Base-by-base conservation (phyloP, 208 protist species). In the Porcisia hertigi region DNA sequence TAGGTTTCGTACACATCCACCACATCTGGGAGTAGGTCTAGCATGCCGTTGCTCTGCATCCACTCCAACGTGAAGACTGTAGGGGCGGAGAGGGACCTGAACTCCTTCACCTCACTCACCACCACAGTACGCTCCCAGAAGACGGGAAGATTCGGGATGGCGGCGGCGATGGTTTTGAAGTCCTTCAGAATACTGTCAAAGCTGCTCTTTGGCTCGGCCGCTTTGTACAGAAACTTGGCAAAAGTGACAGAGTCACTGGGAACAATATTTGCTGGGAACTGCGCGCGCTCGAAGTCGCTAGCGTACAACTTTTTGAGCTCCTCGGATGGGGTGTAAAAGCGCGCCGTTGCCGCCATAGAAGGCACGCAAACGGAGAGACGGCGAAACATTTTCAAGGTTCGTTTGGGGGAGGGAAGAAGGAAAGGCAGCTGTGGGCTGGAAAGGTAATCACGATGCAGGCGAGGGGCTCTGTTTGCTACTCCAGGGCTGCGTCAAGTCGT, bases 21-120 rank as follows among this genome's bases (percentile, higher is more conserved):
- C 43, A 97, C 92, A 57, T 94, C 89, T 23, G 88, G 77, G 71
- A 97, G 87, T 57, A 90, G 79, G 67, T 96, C 94, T 62, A 97
- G 79, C 90, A 95, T 94, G 69, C 90, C 91, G 76, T 95, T 96
- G 80, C 85, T 93, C 85, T 96, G 91, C 94, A 97, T 97, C 94
- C 94, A 97, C 70, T 94, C 87, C 34, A 97, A 81, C 36, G 92
- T 94, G 82, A 97, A 97, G 66, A 84, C 82, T 30, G 84, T 94
- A 41, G 92, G 84, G 57, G 92, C 88, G 30, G 89, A 91, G 16
- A 97, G 82, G 16, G 86, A 82, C 82, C 93, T 89, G 84, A 96
- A 97, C 86, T 94, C 92, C 34, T 84, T 83, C 52, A 95, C 75
- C 16, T 92, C 84, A 45, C 85, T 85, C 57, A 97, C 80, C 39